A percentile compares a stretch with the other conserved stretches of the same genome.
Evolutionary conservation across 331 rosid species (phyloP).

Genomic region (Pyrus hybrid): DNA sequence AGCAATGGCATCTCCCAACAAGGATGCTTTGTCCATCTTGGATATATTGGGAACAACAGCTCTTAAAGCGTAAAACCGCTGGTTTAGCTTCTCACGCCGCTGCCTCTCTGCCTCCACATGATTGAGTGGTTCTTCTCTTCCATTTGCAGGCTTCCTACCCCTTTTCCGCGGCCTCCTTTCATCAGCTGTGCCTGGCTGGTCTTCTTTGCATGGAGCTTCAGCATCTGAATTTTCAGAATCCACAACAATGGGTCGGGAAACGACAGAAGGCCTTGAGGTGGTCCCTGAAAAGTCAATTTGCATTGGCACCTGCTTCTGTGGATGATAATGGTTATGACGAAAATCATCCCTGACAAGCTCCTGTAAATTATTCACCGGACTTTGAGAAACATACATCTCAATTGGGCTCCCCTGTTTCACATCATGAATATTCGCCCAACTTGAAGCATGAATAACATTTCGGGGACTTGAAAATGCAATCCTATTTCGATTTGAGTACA

Average conservation of each 20-base stretch:
- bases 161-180: conserved; percentile 87
- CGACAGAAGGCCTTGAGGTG: conserved; percentile 47
- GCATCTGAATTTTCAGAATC: conserved; percentile 72
- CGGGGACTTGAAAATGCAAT: conserved; percentile 29
- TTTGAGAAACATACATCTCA: conserved; percentile 24
- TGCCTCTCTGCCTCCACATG: conserved; percentile 99
- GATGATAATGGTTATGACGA: conserved; percentile 34
- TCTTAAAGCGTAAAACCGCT: conserved; percentile 82
- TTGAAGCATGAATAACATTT: conserved; percentile 36
- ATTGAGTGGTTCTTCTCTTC: conserved; percentile 91
- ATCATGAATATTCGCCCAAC: conserved; percentile 37
- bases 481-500: conserved; percentile 41
- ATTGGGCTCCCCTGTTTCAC: conserved; percentile 30
- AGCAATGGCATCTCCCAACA: conserved; percentile 88
- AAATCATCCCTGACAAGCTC: conserved; percentile 46
- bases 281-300: conserved; percentile 86
- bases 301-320: conserved; percentile 47
- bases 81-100: conserved; percentile 93
- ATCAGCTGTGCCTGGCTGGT: conserved; percentile 25
- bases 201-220: conserved; percentile 74
- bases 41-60: conserved; percentile 97
- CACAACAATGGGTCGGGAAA: conserved; percentile 19
- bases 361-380: conserved; percentile 19
- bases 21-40: conserved; percentile 96
- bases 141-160: conserved; percentile 94